Base-by-base conservation (phyloP, 2,329 filamentous ascomycete species). In the Mycogone perniciosa region DNA sequence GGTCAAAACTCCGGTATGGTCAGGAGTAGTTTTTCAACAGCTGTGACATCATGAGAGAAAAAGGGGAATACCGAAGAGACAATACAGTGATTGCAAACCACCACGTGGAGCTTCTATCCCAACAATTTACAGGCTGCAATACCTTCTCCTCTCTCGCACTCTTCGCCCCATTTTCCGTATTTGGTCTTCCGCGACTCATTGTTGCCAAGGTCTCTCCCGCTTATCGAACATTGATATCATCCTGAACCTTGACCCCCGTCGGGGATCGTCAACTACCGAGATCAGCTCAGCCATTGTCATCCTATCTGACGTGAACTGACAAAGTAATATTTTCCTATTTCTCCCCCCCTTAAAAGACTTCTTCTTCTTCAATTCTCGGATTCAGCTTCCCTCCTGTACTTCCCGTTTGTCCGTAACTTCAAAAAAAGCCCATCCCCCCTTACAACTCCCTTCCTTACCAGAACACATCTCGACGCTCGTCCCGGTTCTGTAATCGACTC, bases 271-370 rank as follows among this genome's bases (percentile, higher is more conserved):
- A 31, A 47, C 31, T 31, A 51, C 49, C 49, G 49, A 51, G 49
- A 31, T 48, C 29, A 44, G 39, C 39, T 49, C 34, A 27, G 30
- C 34, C 26, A 9, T 50, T 44, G 35, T 50, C 41, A 50, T 34
- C 48, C 45, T 37, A 50, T 50, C 48, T 50, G 48, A 50, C 48
- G 34, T 42, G 44, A 44, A 44, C 34, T 44, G 30, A 33, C 20
- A 20, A 20, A 20, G 20, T 20, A 20, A 20, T 42, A 42, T 53
- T 49, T 47, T 31, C n/a, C 26, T 37, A 37, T 20, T 51, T 46
- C 27, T 35, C n/a, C 13, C 43, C 37, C 30, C 31, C 29, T 46
- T 31, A 34, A 46, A 40, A n/a, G 33, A 20, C 43, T 42, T n/a
- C 11, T 46, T 43, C 30, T 42, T 30, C 10, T 46, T 51, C 49